Conservation (phyloP, 1,284 basidiomycete species). For the Ceratobasidium sp. region DNA sequence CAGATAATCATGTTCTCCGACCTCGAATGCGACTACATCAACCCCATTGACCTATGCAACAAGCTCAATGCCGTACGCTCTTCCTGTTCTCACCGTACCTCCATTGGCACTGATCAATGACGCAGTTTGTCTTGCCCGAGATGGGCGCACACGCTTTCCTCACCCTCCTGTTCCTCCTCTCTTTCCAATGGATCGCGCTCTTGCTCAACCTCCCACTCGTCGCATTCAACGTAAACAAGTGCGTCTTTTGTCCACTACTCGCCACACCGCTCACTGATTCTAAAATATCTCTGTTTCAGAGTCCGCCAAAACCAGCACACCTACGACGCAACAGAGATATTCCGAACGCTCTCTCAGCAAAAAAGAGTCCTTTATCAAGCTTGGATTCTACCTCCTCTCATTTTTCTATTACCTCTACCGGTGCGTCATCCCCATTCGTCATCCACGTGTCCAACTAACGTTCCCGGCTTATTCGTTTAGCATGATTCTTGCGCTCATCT, state of each 20-base stretch:
- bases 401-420: constrained; percentile 98
- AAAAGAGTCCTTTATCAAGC: constrained; percentile 96
- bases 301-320: constrained; percentile 95
- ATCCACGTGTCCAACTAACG: constrained; percentile 10
- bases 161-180: constrained; percentile 86
- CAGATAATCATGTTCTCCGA: constrained; percentile 99
- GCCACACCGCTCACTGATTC: not conserved
- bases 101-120: not conserved
- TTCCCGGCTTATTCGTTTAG: constrained; percentile 51
- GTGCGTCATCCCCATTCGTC: constrained; percentile 57
- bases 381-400: constrained; percentile 91
- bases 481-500: constrained; percentile 88
- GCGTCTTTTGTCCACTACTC: constrained; percentile 49
- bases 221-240: constrained; percentile 95
- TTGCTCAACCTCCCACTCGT: constrained; percentile 91
- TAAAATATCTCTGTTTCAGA: constrained; percentile 55
- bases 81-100: constrained; percentile 39
- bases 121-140: constrained; percentile 97
- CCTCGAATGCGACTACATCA: constrained; percentile 98
- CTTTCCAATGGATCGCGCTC: constrained; percentile 95
- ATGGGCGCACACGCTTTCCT: constrained; percentile 94
- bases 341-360: constrained; percentile 94
- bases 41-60: constrained; percentile 99
- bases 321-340: constrained; percentile 99
- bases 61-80: constrained; percentile 92